Percentiles rank a stretch among this genome's conserved stretches.
phyloP scores from a whole-genome alignment of 2,329 filamentous ascomycete genomes.

The Epichloe gansuensis region DNA sequence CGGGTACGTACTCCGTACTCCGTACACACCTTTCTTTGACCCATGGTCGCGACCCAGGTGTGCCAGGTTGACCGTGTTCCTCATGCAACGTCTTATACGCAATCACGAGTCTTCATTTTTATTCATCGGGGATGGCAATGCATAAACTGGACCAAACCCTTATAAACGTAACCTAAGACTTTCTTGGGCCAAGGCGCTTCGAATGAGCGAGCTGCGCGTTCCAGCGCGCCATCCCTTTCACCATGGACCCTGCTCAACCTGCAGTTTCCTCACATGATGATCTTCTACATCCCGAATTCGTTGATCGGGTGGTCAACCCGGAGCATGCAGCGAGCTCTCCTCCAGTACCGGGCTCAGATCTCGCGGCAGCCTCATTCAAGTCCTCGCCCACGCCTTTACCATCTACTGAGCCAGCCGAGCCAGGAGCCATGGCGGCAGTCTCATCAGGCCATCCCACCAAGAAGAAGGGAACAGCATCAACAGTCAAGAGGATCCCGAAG shows the following conservation, averaged over 20 bases:
- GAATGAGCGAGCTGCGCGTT: not conserved
- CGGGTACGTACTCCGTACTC: not conserved
- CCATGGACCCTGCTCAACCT: conserved; percentile 17
- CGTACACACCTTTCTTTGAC: no score
- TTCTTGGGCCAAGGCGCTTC: not conserved
- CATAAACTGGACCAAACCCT: not conserved
- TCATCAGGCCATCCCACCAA: conserved; percentile 15
- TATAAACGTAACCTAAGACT: not conserved
- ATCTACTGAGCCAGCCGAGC: conserved; percentile 17
- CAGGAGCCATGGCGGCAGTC: conserved; percentile 10
- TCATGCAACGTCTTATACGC: not conserved
- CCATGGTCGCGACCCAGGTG: not conserved
- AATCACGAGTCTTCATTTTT: not conserved
- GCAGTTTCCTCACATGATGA: conserved; percentile 13
- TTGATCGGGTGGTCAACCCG: conserved; percentile 15
- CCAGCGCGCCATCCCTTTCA: not conserved
- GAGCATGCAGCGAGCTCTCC: conserved; percentile 14
- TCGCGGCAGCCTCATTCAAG: conserved; percentile 13
- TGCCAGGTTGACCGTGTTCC: not conserved
- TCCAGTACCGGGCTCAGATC: conserved; percentile 10
- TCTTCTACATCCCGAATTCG: conserved; percentile 14
- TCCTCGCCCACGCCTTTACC: conserved; percentile 18
- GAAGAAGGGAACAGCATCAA: conserved; percentile 30
- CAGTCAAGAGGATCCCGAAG: conserved; percentile 29
- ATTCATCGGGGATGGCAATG: not conserved